These are phyloP conservation scores for Cucumis variabilis DNA, from an alignment of 331 rosid genomes.

Conservation along the genomic window DNA sequence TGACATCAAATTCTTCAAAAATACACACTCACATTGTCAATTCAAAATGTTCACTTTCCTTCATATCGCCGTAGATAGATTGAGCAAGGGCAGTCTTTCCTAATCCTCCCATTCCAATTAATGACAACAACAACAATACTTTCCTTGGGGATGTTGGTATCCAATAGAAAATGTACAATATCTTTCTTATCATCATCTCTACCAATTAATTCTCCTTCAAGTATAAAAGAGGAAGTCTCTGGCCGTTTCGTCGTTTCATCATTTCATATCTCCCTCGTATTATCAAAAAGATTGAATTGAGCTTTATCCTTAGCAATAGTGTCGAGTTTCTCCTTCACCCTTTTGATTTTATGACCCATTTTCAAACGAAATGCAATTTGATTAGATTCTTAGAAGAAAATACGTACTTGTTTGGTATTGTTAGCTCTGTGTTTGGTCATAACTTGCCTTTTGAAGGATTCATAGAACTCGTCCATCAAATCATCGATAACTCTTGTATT, in stretches of 20 bases:
- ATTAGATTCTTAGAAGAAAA: too few species aligned
- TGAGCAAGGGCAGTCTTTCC: slow-evolving; percentile 39
- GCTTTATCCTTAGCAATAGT: too few species aligned
- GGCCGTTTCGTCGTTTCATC: too few species aligned
- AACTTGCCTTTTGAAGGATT: slow-evolving; percentile 29
- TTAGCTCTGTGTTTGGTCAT: background rate
- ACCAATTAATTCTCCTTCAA: too few species aligned
- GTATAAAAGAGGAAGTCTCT: too few species aligned
- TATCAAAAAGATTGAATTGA: too few species aligned
- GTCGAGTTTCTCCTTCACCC: too few species aligned
- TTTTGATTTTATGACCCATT: too few species aligned
- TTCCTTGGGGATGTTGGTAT: background rate
- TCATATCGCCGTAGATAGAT: background rate
- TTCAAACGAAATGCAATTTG: too few species aligned
- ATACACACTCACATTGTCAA: background rate
- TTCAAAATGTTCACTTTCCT: background rate
- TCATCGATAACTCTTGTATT: slow-evolving; percentile 24
- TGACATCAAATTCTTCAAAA: background rate
- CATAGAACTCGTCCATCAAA: slow-evolving; percentile 41
- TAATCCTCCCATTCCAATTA: slow-evolving; percentile 34
- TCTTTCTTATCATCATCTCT: too few species aligned
- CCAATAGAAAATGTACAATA: background rate
- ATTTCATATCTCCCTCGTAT: too few species aligned
- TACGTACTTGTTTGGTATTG: too few species aligned
- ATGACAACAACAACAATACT: background rate